Evolutionary conservation across 352 stramenopile genomes (phyloP), one percentile per base, ranked within the genome.

Genomic region (Thraustochytrium striatum): DNA sequence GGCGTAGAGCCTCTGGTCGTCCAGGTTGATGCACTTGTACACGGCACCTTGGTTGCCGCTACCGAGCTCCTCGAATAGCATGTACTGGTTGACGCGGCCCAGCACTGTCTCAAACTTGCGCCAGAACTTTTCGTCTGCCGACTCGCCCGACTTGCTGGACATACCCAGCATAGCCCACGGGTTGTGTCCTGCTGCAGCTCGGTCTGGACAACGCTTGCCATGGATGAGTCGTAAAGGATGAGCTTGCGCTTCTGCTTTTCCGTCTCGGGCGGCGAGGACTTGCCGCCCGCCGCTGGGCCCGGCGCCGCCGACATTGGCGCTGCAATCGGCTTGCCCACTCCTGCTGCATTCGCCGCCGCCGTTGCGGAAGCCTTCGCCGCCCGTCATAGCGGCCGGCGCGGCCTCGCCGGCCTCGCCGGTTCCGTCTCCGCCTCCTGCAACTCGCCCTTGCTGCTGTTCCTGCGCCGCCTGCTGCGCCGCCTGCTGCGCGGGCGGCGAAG

Each of bases 11-110:
- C 83, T 61, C 43, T 86, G 83, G 61, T 87, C 73, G 47, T 84
- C 79, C n/a, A 87, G 55, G 47, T 87, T 85, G 28, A 86, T 72
- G 39, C 82, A 59, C 78, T 87, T 57, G 47, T 83, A 83, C 65
- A 83, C 79, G 30, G 41, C 47, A 11, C 55, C 55, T 28, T 80
- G 94, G 11, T 68, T 82, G 35, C 61, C 32, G 21, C 41, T 32
- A 28, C 65, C 19, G 59, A 61, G 43, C 11, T 35, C 47, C 13
- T 65, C 52, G n/a, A 44, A 50, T 25, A 83, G 57, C 30, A 68
- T 69, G 28, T 78, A 65, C n/a, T 78, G 50, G 36, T 82, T 50
- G 30, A 78, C 30, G 8, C 53, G 19, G 28, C 70, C 70, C 55
- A 80, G 47, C n/a, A 75, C 65, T 8, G 65, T 75, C 30, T 75